Conservation (phyloP, 2,329 filamentous ascomycete species). For the Pestalotiopsis sp. region DNA sequence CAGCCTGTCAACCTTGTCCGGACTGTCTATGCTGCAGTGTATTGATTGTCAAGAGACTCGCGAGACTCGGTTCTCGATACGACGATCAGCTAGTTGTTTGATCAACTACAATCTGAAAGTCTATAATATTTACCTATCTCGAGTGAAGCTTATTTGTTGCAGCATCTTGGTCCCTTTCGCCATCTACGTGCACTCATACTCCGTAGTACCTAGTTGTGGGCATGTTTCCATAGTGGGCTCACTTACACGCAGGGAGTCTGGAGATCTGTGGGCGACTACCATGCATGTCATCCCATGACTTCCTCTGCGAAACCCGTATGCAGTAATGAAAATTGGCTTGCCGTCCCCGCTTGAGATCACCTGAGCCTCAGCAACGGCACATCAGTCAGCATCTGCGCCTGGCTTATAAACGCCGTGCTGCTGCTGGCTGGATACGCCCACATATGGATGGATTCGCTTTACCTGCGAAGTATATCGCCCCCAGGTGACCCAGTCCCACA, state of each 20-base stretch:
- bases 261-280: background rate
- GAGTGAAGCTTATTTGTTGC: background rate
- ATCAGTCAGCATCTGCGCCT: background rate
- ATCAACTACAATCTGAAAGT: background rate
- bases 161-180: background rate
- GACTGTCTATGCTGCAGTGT: background rate
- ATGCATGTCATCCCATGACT: constrained; percentile 2
- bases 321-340: background rate
- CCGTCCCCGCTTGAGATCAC: background rate
- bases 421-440: background rate
- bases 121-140: background rate
- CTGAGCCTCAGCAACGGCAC: background rate
- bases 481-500: background rate
- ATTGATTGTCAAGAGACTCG: no score
- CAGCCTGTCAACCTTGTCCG: background rate
- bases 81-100: background rate
- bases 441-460: no score
- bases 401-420: background rate
- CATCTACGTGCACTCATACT: background rate
- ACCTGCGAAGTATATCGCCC: no score
- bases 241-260: background rate
- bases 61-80: no score
- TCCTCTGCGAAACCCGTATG: background rate
- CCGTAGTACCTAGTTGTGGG: background rate
- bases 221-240: background rate